phyloP scores from a whole-genome alignment of 2,329 filamentous ascomycete genomes.

The Paraphoma sp. region DNA sequence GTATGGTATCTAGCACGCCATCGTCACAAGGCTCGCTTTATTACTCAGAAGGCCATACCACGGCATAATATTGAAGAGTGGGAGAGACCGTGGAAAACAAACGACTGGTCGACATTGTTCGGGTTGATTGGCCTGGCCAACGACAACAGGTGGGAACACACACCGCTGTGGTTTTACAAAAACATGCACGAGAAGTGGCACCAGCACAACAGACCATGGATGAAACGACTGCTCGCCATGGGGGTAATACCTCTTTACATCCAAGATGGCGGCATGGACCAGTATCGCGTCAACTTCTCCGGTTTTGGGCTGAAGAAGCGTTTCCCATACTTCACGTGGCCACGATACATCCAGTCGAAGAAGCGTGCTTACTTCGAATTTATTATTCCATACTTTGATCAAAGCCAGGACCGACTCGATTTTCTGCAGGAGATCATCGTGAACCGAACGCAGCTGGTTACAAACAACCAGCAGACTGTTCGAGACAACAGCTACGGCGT shows the following conservation, averaged over 20 bases:
- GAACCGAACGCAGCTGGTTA: background rate
- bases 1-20: background rate
- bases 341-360: conserved; percentile 14
- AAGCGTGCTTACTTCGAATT: conserved; percentile 24
- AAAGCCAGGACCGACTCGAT: background rate
- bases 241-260: conserved; percentile 23
- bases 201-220: background rate
- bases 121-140: background rate
- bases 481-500: background rate
- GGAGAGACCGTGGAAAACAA: background rate
- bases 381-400: conserved; percentile 12
- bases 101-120: background rate
- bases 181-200: background rate
- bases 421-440: background rate
- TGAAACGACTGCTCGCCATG: conserved; percentile 13
- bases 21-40: background rate
- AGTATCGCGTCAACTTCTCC: background rate
- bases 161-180: background rate
- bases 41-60: background rate
- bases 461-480: background rate
- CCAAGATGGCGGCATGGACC: conserved; percentile 12
- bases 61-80: background rate
- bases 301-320: background rate
- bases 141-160: background rate
- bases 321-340: background rate